A percentile compares a stretch with the other conserved stretches of the same genome.
Evolutionary conservation across 2,329 filamentous ascomycete species (phyloP).

Genomic region (Alternaria solani): DNA sequence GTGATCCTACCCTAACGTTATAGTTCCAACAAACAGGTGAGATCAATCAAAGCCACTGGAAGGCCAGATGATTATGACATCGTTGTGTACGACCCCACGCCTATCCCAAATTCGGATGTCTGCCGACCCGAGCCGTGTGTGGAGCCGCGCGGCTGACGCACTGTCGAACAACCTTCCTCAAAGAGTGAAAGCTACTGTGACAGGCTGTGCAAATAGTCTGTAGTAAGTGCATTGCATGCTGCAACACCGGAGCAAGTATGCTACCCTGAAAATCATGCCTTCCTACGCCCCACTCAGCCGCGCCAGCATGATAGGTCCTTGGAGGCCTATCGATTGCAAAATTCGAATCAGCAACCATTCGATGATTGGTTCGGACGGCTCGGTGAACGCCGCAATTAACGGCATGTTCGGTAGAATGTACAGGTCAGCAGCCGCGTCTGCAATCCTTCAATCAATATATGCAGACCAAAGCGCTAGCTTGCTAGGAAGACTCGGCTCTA

Average conservation of each 20-base stretch:
- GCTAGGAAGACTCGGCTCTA: not conserved
- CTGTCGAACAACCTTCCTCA: slow-evolving; percentile 9
- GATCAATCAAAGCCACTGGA: not conserved
- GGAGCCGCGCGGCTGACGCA: slow-evolving; percentile 21
- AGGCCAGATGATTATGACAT: slow-evolving; percentile 1
- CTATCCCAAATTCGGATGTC: slow-evolving; percentile 10
- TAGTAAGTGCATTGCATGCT: slow-evolving; percentile 13
- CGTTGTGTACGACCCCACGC: not conserved
- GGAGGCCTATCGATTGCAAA: not conserved
- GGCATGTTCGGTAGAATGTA: not conserved
- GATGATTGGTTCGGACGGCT: not conserved
- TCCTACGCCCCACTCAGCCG: not conserved
- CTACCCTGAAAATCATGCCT: slow-evolving; percentile 2
- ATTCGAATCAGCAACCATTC: not conserved
- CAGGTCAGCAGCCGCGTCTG: not conserved
- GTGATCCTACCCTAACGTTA: not conserved
- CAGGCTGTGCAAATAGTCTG: slow-evolving; percentile 1
- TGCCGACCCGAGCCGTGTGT: slow-evolving; percentile 21
- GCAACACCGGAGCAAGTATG: slow-evolving; percentile 5
- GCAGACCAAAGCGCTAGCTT: not conserved
- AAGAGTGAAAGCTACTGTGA: slow-evolving; percentile 3
- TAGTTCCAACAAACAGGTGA: not conserved
- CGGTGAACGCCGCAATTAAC: slow-evolving; percentile 2
- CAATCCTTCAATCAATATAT: not conserved
- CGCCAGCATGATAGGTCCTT: not conserved